Base-by-base conservation (phyloP, 169 alveolate genomes). In the Babesia caballi region DNA sequence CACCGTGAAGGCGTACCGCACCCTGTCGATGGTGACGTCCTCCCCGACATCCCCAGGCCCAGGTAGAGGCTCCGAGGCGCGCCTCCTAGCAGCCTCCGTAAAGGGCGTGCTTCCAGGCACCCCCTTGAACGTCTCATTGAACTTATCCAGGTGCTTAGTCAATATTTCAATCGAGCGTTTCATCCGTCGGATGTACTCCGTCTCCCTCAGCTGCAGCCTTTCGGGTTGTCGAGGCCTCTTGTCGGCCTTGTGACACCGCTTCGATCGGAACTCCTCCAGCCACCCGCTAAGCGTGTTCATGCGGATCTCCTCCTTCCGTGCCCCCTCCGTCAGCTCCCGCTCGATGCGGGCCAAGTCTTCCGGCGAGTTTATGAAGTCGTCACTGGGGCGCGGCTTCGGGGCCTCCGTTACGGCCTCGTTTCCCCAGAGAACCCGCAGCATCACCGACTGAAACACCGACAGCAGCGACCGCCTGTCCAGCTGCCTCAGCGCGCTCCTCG, bases 361-460 rank as follows among this genome's bases (percentile, higher is more conserved):
- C 19, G 53, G 38, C 9, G 66, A 66, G 40, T 42, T 28, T 33
- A 50, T 23, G 46, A 40, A 25, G 8, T 66, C 42, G n/a, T 46
- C 63, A 30, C 52, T 30, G 23, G 41, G 36, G 8, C 36, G 44
- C 12, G 54, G 25, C 21, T 69, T 40, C 50, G 3, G 69, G 6
- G 12, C 50, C 5, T 60, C 83, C 40, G 57, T 7, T 5, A 54
- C 54, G 17, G 65, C 44, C 41, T 58, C 66, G 47, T 57, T 73
- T 28, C 78, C 85, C 85, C 85, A 77, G 5, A 77, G 66, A 1
- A 67, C 56, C 15, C 66, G 46, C 35, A 77, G 12, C 80, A 77
- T 38, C 44, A 80, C 69, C 14, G 88, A 54, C 60, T 80, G 88
- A 35, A 80, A 80, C 12, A 80, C 68, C 21, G 88, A 68, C 19